A percentile compares a stretch with the other conserved stretches of the same genome.
Evolutionary conservation across 129 eudicot species (phyloP).

Genomic region (Apium graveolens): DNA sequence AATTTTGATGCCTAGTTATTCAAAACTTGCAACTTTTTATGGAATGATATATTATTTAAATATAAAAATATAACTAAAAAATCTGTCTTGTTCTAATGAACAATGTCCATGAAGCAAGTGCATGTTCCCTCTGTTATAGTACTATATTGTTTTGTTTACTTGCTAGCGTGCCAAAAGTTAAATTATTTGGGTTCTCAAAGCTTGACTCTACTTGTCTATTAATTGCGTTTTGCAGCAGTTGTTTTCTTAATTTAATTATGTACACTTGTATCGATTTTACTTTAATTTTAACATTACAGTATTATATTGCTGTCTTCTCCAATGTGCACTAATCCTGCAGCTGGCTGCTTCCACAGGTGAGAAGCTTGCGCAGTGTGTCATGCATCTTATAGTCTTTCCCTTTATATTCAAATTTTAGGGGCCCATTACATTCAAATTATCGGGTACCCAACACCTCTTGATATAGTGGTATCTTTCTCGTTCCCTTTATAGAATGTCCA

Average conservation of each 20-base stretch:
- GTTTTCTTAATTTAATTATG: background rate
- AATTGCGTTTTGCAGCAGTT: slow-evolving; percentile 2
- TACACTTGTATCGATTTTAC: slow-evolving; percentile 1
- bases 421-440: no score
- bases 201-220: slow-evolving; percentile 5
- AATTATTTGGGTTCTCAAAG: slow-evolving; percentile 2
- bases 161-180: slow-evolving; percentile 9
- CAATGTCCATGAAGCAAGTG: slow-evolving; percentile 10
- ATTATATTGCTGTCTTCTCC: background rate
- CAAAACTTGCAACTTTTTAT: background rate
- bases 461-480: no score
- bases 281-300: background rate
- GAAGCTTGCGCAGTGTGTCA: background rate
- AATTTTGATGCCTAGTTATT: slow-evolving; percentile 10
- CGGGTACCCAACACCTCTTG: no score
- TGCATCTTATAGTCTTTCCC: no score
- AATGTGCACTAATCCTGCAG: background rate
- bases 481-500: no score
- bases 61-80: background rate
- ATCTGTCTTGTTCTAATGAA: slow-evolving; percentile 7
- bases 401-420: no score
- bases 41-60: background rate
- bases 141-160: background rate
- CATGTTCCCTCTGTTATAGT: background rate
- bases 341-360: background rate